These are phyloP conservation scores for Microsporum audouinii DNA, from an alignment of 2,329 filamentous ascomycete species.

Conservation along the genomic window DNA sequence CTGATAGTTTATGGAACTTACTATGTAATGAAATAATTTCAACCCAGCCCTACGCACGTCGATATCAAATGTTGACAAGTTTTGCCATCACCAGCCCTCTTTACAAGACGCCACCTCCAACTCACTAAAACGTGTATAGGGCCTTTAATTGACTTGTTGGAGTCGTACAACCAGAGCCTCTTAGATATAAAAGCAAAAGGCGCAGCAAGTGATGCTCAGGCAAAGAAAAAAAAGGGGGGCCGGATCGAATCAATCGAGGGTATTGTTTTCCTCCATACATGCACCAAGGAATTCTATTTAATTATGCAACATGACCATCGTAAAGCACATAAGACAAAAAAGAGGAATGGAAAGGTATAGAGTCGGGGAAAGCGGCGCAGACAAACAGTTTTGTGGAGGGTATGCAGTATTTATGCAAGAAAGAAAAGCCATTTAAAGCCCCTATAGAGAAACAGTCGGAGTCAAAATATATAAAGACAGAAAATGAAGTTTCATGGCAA, in stretches of 20 bases:
- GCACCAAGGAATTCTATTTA: slow-evolving; percentile 4
- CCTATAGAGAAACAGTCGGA: neutral
- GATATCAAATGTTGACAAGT: neutral
- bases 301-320: slow-evolving; percentile 4
- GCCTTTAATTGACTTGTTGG: neutral
- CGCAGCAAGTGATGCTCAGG: neutral
- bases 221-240: neutral
- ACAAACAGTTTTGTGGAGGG: neutral
- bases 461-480: neutral
- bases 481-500: neutral
- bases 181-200: neutral
- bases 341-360: neutral
- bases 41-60: neutral
- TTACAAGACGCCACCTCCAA: neutral
- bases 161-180: neutral
- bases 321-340: neutral
- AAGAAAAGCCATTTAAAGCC: neutral
- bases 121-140: neutral
- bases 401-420: neutral
- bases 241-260: neutral
- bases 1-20: neutral
- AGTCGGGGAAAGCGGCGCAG: neutral
- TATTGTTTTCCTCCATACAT: slow-evolving; percentile 3
- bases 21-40: neutral
- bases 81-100: neutral